These are phyloP conservation scores for Calocera cornea DNA, from an alignment of 768 basidiomycete species.

Conservation along the genomic window DNA sequence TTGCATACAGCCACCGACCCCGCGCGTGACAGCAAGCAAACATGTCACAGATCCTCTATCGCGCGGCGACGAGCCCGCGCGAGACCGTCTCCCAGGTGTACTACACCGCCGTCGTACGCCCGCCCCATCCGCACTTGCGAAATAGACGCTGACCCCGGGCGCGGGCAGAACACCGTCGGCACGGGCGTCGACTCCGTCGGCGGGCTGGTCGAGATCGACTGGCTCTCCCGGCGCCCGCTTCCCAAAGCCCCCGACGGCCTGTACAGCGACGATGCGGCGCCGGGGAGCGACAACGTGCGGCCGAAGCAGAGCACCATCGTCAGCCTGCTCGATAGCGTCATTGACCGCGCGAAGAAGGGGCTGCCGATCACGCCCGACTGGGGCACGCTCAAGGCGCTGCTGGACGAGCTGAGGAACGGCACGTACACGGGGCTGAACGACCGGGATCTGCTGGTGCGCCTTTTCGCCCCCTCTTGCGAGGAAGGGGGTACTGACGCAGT, in stretches of 20 bases:
- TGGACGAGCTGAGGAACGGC: slow-evolving; percentile 35
- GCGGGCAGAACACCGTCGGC: slow-evolving; percentile 7
- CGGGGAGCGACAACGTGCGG: slow-evolving; percentile 12
- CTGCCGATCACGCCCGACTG: slow-evolving; percentile 8
- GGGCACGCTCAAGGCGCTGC: not conserved
- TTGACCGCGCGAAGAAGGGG: not conserved
- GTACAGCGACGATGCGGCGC: slow-evolving; percentile 31
- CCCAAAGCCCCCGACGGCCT: slow-evolving; percentile 34
- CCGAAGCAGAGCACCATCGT: slow-evolving; percentile 1
- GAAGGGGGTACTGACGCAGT: not conserved
- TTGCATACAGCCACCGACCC: not conserved
- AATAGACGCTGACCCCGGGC: slow-evolving; percentile 7
- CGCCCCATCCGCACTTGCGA: not conserved
- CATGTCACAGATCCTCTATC: not conserved
- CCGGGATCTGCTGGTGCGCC: slow-evolving; percentile 41
- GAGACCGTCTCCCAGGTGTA: not conserved
- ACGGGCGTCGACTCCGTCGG: not conserved
- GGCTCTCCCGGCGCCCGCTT: slow-evolving; percentile 26
- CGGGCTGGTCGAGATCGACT: slow-evolving; percentile 5
- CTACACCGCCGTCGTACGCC: slow-evolving; percentile 2
- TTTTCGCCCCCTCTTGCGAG: slow-evolving; percentile 2
- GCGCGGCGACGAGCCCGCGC: not conserved
- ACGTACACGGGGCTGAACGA: slow-evolving; percentile 40
- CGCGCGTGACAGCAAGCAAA: not conserved
- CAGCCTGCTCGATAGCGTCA: slow-evolving; percentile 6